Evolutionary conservation across 306 rosid species (phyloP).

Genomic region (Prunus padus): DNA sequence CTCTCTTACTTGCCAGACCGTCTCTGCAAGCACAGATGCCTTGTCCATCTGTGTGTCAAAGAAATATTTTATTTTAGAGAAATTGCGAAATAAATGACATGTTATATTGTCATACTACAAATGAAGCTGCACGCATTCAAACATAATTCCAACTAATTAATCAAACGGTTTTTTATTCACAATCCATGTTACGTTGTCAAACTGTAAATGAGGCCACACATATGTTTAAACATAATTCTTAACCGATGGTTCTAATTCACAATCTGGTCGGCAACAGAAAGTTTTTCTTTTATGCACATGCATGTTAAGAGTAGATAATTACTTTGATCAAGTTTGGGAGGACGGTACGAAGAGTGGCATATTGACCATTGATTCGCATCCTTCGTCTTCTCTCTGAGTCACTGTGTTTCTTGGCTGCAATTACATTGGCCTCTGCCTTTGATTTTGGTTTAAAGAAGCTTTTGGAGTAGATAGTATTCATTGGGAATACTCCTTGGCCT

Average conservation of each 20-base stretch:
- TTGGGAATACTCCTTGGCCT: slow-evolving; percentile 19
- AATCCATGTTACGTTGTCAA: not conserved
- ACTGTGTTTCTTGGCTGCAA: slow-evolving; percentile 65
- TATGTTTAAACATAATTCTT: no score
- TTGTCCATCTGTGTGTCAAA: slow-evolving; percentile 54
- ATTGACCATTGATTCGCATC: slow-evolving; percentile 66
- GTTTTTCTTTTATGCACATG: not conserved
- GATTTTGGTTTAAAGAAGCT: slow-evolving; percentile 45
- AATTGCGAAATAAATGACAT: not conserved
- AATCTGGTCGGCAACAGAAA: not conserved
- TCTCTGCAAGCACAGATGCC: slow-evolving; percentile 59
- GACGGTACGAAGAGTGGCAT: slow-evolving; percentile 49
- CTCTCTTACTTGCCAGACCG: slow-evolving; percentile 51
- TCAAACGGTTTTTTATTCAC: no score
- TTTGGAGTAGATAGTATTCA: slow-evolving; percentile 23
- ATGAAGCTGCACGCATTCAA: no score
- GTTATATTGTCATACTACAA: no score
- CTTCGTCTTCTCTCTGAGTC: slow-evolving; percentile 76
- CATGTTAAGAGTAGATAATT: slow-evolving; percentile 17
- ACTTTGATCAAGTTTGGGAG: slow-evolving; percentile 60
- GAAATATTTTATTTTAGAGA: not conserved
- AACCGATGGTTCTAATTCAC: no score
- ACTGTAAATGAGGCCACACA: no score
- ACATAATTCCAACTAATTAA: not conserved
- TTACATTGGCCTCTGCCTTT: slow-evolving; percentile 41